Evolutionary conservation across 1,284 basidiomycete genomes (phyloP), one percentile per base, ranked within the genome.

Genomic region (Cryptococcus sp.): DNA sequence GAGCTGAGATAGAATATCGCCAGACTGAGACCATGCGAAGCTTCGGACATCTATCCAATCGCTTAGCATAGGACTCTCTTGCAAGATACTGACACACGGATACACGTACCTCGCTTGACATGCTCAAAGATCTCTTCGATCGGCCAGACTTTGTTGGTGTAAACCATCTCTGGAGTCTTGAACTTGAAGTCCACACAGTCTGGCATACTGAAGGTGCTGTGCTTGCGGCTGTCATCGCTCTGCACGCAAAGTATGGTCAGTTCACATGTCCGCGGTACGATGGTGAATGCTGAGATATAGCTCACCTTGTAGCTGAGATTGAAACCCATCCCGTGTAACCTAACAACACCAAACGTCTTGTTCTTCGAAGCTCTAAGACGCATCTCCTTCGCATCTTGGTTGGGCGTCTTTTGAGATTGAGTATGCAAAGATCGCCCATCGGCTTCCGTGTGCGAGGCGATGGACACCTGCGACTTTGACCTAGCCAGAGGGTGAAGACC

Each of bases 141-240:
- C 83, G 90, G 78, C 85, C 87, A 92, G 0, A 91, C 93, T 75
- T 91, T 87, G 73, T 94, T 92, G 63, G 85, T 84, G 76, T 92
- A 94, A 68, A 89, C 87, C 50, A 96, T 75, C 15, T 72, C 70
- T 4, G 83, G 83, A 15, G 80, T 79, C 47, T 77, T 73, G 71
- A 83, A 81, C 38, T 80, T 80, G 57, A 85, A 78, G 61, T 84
- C 82, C 65, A 81, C 82, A 35, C 83, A 69, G 58, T 84, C 80
- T 3, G 81, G 71, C 47, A 71, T 54, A 23, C 58, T 62, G 43
- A 67, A 60, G 0, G 64, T 79, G 51, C 81, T 71, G 25, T 79
- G 78, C 67, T 80, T 82, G 25, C 79, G 71, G 58, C 77, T 79
- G 51, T 83, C 82, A 52, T 81, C 81, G 20, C 67, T 61, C 68